Percentiles rank a stretch among this genome's conserved stretches.
Evolutionary conservation across 495 filamentous ascomycete genomes (phyloP).

Genomic region (Penicillium malachiteum): DNA sequence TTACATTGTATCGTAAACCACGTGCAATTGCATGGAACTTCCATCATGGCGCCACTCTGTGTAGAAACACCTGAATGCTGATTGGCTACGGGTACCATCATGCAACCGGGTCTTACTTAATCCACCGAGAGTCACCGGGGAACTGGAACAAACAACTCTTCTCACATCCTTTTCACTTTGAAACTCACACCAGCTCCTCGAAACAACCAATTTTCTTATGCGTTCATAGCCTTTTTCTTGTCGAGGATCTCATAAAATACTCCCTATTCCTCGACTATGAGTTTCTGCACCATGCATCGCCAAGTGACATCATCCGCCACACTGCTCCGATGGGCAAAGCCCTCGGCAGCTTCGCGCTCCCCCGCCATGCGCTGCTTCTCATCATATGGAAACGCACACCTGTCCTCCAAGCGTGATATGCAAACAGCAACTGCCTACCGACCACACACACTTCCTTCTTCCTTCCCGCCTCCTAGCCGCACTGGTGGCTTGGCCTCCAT

Average conservation of each 20-base stretch:
- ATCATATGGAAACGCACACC: constrained; percentile 52
- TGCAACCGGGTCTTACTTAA: constrained; percentile 29
- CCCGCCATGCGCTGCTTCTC: constrained; percentile 66
- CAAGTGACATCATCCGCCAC: constrained; percentile 57
- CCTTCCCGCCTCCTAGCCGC: constrained; percentile 67
- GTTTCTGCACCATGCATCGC: constrained; percentile 35
- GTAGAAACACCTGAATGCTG: constrained; percentile 44
- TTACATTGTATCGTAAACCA: too few species aligned
- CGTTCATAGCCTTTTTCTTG: constrained; percentile 10
- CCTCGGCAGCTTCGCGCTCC: constrained; percentile 45
- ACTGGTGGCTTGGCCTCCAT: constrained; percentile 62
- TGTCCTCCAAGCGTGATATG: constrained; percentile 63
- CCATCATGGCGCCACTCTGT: constrained; percentile 36
- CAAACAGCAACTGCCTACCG: constrained; percentile 76
- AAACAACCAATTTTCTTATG: constrained; percentile 15
- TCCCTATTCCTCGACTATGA: constrained; percentile 32
- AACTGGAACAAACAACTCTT: constrained; percentile 15
- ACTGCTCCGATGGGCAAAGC: constrained; percentile 50
- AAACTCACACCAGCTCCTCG: background rate
- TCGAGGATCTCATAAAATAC: background rate
- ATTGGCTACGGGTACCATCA: constrained; percentile 38
- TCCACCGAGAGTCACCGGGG: constrained; percentile 15
- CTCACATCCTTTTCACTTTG: background rate
- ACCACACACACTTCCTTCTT: constrained; percentile 65
- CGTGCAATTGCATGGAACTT: background rate